Evolutionary conservation across 805 yeast species (phyloP).

Genomic region (Metschnikowia gelsemii): DNA sequence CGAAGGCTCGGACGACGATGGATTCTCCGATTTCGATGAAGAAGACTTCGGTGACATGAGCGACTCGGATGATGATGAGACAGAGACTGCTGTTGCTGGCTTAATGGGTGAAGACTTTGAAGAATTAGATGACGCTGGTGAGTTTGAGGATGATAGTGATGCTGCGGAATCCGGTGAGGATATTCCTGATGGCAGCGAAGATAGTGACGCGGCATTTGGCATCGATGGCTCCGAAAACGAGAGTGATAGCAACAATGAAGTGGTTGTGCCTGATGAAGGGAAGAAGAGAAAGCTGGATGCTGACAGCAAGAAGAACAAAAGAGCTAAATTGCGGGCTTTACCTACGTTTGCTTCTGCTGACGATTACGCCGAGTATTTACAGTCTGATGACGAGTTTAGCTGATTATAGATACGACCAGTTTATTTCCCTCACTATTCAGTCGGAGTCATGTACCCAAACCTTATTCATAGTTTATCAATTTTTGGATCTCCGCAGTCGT

Average conservation of each 20-base stretch:
- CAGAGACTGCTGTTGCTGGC: slow-evolving; percentile 24
- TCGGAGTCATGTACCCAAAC: no score
- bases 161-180: slow-evolving; percentile 31
- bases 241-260: slow-evolving; percentile 22
- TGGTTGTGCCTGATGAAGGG: slow-evolving; percentile 28
- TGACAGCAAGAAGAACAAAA: slow-evolving; percentile 41
- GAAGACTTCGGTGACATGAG: slow-evolving; percentile 40
- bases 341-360: slow-evolving; percentile 90
- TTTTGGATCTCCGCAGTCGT: no score
- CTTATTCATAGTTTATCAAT: no score
- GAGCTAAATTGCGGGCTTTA: slow-evolving; percentile 58
- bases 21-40: slow-evolving; percentile 43
- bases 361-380: slow-evolving; percentile 73
- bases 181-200: slow-evolving; percentile 15
- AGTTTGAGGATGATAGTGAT: slow-evolving; percentile 30
- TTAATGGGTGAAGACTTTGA: slow-evolving; percentile 7
- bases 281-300: slow-evolving; percentile 32
- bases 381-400: slow-evolving; percentile 55
- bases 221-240: background rate
- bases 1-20: slow-evolving; percentile 39
- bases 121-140: slow-evolving; percentile 26
- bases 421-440: no score
- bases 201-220: slow-evolving; percentile 2
- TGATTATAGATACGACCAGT: no score
- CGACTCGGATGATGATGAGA: slow-evolving; percentile 33